Percentiles rank a stretch among this genome's conserved stretches.
Conservation (phyloP, 208 protist genomes). For the Blastocrithidia nonstop region DNA sequence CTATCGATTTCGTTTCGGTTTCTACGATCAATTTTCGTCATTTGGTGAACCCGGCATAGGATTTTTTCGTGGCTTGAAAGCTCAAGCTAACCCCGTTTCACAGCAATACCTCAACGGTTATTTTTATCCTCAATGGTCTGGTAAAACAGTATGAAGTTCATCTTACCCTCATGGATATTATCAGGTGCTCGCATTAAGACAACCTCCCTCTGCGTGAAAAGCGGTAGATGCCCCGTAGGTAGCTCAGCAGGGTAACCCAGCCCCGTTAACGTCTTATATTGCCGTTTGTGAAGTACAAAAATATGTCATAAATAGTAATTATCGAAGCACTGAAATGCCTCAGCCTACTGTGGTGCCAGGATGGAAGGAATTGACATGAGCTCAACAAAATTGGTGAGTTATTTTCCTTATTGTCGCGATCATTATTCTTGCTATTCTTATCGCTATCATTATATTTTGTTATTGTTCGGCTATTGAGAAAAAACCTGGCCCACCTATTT, state of each 20-base stretch:
- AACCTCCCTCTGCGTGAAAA: no score
- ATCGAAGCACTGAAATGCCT: conserved; percentile 3
- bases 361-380: conserved; percentile 36
- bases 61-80: conserved; percentile 20
- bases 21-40: conserved; percentile 22
- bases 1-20: conserved; percentile 36
- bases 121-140: no score
- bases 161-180: conserved; percentile 19
- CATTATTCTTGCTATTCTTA: conserved; percentile 9
- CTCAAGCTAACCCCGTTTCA: no score
- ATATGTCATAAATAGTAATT: conserved; percentile 3
- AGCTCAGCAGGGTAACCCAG: conserved; percentile 10
- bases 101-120: no score
- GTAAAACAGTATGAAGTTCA: no score
- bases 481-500: conserved; percentile 9
- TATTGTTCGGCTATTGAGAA: conserved; percentile 11
- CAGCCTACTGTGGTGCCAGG: conserved; percentile 23
- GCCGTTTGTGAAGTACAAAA: conserved; percentile 20
- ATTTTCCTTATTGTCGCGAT: conserved; percentile 17
- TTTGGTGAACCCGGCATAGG: conserved; percentile 17
- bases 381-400: conserved; percentile 35
- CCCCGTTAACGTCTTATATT: conserved; percentile 8
- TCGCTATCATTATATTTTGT: conserved; percentile 28
- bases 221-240: conserved; percentile 10
- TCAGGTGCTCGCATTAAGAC: conserved; percentile 9